A percentile compares a stretch with the other conserved stretches of the same genome.
Evolutionary conservation across 140 eudicot species (phyloP).

Genomic region (Oenanthe javanica): DNA sequence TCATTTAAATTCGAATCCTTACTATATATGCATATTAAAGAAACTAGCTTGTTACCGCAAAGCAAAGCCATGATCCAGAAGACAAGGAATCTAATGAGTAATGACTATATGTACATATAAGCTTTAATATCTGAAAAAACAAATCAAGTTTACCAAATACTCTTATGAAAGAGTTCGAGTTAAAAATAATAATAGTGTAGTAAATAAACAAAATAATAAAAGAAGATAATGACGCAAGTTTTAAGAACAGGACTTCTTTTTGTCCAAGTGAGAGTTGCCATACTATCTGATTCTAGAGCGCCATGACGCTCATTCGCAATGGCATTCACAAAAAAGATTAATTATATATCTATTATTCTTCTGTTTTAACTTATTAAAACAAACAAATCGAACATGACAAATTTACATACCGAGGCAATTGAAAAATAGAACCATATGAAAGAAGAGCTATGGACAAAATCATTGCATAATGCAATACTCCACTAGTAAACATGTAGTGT

Average conservation of each 20-base stretch:
- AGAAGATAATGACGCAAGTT: background rate
- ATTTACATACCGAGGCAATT: background rate
- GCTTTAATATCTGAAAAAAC: background rate
- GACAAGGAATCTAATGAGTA: conserved; percentile 2
- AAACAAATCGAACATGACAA: conserved; percentile 1
- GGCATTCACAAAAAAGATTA: background rate
- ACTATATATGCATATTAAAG: no score
- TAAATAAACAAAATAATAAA: background rate
- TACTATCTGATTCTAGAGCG: background rate
- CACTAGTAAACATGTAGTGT: conserved; percentile 3
- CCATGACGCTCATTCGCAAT: conserved; percentile 5
- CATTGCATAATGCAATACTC: background rate
- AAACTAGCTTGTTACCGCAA: background rate
- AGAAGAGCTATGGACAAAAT: background rate
- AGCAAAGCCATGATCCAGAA: conserved; percentile 6
- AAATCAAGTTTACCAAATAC: background rate
- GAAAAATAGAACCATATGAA: background rate
- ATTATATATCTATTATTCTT: background rate
- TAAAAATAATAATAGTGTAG: background rate
- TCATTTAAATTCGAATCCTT: no score
- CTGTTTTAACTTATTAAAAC: background rate
- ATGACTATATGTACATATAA: background rate
- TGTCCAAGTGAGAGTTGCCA: background rate
- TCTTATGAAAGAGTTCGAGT: background rate
- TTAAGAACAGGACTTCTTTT: background rate